Base-by-base conservation (phyloP, 345 rosid genomes). In the Ceriops zippeliana region DNA sequence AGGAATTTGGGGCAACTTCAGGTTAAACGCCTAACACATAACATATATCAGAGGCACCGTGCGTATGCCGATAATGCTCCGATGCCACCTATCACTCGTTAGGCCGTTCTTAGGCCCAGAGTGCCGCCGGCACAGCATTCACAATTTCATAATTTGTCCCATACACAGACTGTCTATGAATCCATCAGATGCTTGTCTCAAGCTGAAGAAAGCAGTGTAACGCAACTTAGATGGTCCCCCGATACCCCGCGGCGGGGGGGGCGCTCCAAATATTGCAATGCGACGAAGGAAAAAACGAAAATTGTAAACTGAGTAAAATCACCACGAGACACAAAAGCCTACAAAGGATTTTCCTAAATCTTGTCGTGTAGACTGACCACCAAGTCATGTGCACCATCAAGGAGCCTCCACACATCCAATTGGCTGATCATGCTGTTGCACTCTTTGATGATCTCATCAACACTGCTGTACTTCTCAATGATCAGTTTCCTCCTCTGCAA, bases 391-490 rank as follows among this genome's bases (percentile, higher is more conserved):
- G 98, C 92, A 81, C 91, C 95, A 26, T 93, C 98, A 26, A 93
- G 84, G 78, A 93, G 98, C 86, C 83, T 93, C 98, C 98, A 93
- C 22, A 93, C 97, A 75, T 88, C 96, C 61, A 93, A 80, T 52
- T 84, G 87, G 22, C 97, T 96, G 2, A 92, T 89, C 97, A 93
- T 88, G 81, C 92, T 84, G 68, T 91, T 93, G 82, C 98, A 93
- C 70, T 93, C 96, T 67, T 83, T 85, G 92, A 91, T 81, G 57
- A 93, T 93, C 85, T 93, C 98, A 73, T 93, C 98, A 89, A 91
- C 86, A 77, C 98, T 90, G 69, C 86, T 86, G 72, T 89, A 91
- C 81, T 86, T 85, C 84, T 93, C 98, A 28, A 93, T 83, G 30
- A 93, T 90, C 73, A 87, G 70, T 73, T 93, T 93, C 79, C 95